phyloP scores from a whole-genome alignment of 148 eudicot genomes.

The Arctostaphylos glauca region DNA sequence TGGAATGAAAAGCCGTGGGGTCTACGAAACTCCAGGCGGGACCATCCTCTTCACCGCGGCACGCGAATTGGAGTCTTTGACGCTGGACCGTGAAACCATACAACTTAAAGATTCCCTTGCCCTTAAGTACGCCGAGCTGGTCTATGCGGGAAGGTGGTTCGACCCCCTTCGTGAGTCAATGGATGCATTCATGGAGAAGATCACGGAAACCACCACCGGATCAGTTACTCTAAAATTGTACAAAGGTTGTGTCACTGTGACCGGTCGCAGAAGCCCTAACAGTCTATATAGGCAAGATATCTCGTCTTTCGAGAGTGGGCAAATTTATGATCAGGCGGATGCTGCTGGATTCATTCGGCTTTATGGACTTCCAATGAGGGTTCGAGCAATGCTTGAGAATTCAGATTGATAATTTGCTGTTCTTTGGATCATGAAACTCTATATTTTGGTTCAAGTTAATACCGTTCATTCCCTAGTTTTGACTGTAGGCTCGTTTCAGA shows the following conservation, averaged over 20 bases:
- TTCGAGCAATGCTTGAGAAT: conserved; percentile 80
- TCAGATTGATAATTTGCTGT: neutral
- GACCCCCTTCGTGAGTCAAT: conserved; percentile 80
- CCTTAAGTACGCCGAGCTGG: conserved; percentile 81
- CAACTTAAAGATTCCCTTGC: conserved; percentile 72
- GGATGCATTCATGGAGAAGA: conserved; percentile 80
- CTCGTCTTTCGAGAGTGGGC: conserved; percentile 79
- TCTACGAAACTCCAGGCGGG: conserved; percentile 94
- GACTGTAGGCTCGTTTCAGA: neutral
- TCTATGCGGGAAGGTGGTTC: conserved; percentile 89
- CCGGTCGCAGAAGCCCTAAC: conserved; percentile 61
- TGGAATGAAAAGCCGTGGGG: conserved; percentile 92
- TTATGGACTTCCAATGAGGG: conserved; percentile 71
- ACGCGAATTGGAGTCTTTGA: conserved; percentile 73
- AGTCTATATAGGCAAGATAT: conserved; percentile 85
- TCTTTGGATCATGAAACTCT: neutral
- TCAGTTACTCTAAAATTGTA: conserved; percentile 78
- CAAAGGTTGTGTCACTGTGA: conserved; percentile 67
- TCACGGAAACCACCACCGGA: conserved; percentile 74
- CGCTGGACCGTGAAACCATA: conserved; percentile 80
- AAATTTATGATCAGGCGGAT: conserved; percentile 81
- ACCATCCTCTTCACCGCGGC: conserved; percentile 74
- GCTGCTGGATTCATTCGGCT: conserved; percentile 86
- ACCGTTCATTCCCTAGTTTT: neutral
- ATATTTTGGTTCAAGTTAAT: neutral